These are phyloP conservation scores for Diaporthe sp. DNA, from an alignment of 2,329 filamentous ascomycete genomes.

Conservation along the genomic window DNA sequence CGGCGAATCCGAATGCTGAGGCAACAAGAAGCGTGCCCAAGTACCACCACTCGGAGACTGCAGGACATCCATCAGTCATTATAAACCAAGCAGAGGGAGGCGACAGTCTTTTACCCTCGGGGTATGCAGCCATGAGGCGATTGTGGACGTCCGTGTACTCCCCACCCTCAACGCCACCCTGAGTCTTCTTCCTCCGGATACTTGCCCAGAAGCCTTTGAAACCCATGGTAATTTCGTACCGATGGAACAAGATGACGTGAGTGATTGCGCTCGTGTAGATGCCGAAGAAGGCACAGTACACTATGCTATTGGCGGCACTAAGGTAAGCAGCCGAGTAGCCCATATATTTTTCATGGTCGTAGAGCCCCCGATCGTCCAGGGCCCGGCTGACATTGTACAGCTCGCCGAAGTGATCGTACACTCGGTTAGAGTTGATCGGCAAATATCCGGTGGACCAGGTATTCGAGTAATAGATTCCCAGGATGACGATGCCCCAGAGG, in stretches of 20 bases:
- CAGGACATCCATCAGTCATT: background rate
- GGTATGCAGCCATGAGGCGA: constrained; percentile 58
- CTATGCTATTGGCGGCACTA: constrained; percentile 40
- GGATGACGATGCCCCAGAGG: constrained; percentile 66
- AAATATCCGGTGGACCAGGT: constrained; percentile 54
- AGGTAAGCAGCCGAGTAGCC: constrained; percentile 48
- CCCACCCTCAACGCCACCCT: constrained; percentile 26
- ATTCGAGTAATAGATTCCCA: constrained; percentile 48
- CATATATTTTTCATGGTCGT: constrained; percentile 46
- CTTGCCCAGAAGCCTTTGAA: constrained; percentile 57
- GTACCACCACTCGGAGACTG: constrained; percentile 18
- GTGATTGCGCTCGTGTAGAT: constrained; percentile 67
- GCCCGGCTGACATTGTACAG: constrained; percentile 59
- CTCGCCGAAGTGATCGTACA: constrained; percentile 64
- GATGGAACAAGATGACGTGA: constrained; percentile 66
- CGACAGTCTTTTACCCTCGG: constrained; percentile 52
- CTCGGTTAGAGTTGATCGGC: constrained; percentile 65
- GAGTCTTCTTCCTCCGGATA: background rate
- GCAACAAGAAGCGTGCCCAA: constrained; percentile 1
- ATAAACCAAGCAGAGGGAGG: background rate
- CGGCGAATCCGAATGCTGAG: constrained; percentile 48
- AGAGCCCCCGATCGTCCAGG: constrained; percentile 39
- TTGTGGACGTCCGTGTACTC: constrained; percentile 57
- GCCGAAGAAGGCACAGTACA: constrained; percentile 70
- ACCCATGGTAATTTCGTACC: constrained; percentile 64